Evolutionary conservation across 2,329 filamentous ascomycete species (phyloP).

Genomic region (Penicillium sp.): DNA sequence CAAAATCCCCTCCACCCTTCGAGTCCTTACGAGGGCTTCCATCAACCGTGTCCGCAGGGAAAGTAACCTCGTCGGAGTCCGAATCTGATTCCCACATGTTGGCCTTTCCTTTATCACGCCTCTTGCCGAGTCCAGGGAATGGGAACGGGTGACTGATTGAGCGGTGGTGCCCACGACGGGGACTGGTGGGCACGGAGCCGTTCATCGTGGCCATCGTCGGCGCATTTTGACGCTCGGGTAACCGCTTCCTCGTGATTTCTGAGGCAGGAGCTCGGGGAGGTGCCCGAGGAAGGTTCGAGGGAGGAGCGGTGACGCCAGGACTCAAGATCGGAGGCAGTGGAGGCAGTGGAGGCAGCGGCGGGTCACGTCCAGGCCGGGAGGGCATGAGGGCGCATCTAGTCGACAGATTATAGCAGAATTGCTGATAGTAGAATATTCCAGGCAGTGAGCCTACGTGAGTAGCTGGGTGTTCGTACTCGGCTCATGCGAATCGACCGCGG

Average conservation of each 20-base stretch:
- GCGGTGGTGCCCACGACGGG: slow-evolving; percentile 58
- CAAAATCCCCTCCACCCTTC: slow-evolving; percentile 59
- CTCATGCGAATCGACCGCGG: slow-evolving; percentile 28
- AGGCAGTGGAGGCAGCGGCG: slow-evolving; percentile 33
- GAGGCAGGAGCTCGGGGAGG: slow-evolving; percentile 25
- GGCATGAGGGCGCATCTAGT: slow-evolving; percentile 46
- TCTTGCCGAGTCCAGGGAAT: slow-evolving; percentile 63
- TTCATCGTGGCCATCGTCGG: slow-evolving; percentile 32
- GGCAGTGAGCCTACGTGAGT: slow-evolving; percentile 14
- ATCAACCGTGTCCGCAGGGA: slow-evolving; percentile 42
- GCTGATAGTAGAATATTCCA: slow-evolving; percentile 7
- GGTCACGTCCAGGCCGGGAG: slow-evolving; percentile 42
- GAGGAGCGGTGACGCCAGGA: slow-evolving; percentile 26
- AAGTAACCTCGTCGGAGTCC: slow-evolving; percentile 47
- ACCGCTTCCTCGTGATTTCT: slow-evolving; percentile 30
- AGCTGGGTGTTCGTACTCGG: slow-evolving; percentile 23
- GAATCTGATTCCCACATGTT: slow-evolving; percentile 55
- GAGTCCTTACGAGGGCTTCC: slow-evolving; percentile 49
- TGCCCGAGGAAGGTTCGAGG: slow-evolving; percentile 28
- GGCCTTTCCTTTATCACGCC: slow-evolving; percentile 59
- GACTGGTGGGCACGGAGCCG: slow-evolving; percentile 22
- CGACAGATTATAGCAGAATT: background rate
- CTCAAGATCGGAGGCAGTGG: slow-evolving; percentile 34
- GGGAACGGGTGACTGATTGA: slow-evolving; percentile 84
- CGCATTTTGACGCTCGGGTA: slow-evolving; percentile 36